Evolutionary conservation across 208 protist genomes (phyloP), one percentile per base, ranked within the genome.

Genomic region (Trypanosomatidae sp.): DNA sequence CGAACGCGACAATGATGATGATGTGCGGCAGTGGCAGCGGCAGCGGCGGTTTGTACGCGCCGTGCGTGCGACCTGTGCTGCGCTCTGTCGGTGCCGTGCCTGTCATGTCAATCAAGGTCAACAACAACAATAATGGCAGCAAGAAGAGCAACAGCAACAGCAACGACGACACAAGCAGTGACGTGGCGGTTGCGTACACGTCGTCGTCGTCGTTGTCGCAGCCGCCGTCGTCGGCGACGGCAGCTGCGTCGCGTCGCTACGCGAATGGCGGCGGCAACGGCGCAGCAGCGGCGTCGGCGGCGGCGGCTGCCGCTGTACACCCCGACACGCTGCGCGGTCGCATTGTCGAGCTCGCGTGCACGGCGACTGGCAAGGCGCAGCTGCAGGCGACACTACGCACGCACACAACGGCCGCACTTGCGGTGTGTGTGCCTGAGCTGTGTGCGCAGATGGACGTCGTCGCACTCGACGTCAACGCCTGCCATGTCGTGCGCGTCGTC

Each of bases 401-500:
- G 28, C 66, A 74, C 39, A 53, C 69, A 42, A 23, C 49, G 7
- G 38, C 48, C 25, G 65, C 73, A 48, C 43, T 83, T 10, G 50
- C 51, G 23, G 45, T 40, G 11, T 60, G 81, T 38, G 56, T 85
- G 46, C 42, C 27, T 27, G 73, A 88, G 51, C 45, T 91, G 20
- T 63, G 56, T 23, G 59, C 47, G 18, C 53, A 62, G 8, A 54
- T 91, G 44, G 57, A 76, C 35, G 55, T 42, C 1, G 59, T 79
- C 11, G 76, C 75, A 13, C 63, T 90, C 24, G 77, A 91, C 49
- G 39, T 33, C 11, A 61, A 87, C 44, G 82, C 64, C 15, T 87
- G 82, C 64, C 82, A 91, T 38, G 65, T 91, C 6, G 46, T 91
- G 21, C 76, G 73, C 28, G 59, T 61, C 1, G 33, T 81, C 6